Base-by-base conservation (phyloP, 495 filamentous ascomycete species). In the Daldinia concentrica region DNA sequence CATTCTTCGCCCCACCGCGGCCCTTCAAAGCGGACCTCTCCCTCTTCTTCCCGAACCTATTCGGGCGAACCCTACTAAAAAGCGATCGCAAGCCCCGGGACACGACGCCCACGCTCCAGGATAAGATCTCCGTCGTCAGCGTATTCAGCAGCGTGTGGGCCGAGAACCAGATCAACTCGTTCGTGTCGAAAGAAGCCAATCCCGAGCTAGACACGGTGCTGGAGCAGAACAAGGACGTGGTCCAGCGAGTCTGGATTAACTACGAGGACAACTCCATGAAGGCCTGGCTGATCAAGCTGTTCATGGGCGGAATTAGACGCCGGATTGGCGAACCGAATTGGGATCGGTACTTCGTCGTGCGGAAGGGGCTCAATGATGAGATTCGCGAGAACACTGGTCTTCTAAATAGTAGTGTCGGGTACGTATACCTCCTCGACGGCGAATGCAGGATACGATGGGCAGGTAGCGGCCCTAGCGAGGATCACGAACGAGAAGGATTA, bases 401-500 rank as follows among this genome's bases (percentile, higher is more conserved):
- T 76, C 77, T 93, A 78, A 99, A 98, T 80, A 86, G 85, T 43
- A 93, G 92, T 81, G 94, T 97, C 11, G 96, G 96, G 12, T 98
- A 98, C 83, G 92, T 93, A 27, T 99, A 97, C 81, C 83, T 99
- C 62, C 79, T 99, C 64, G 95, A 99, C 81, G 83, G 88, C 72
- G 81, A 93, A 52, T 96, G 93, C 80, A 90, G 86, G 81, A 98
- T 99, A 66, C 87, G 95, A 36, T 99, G 95, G 95, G 95, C 95
- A 0, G 95, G 92, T 3, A 94, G 93, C 79, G 95, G 93, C n/a
- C 78, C 83, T 41, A 90, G 92, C 14, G 85, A 89, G 51, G 83
- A 79, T 4, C 85, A 83, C 19, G 95, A 98, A 84, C 86, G 85
- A 77, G 87, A 90, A 60, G 86, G 88, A 3, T 73, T 99, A 72